Conservation (phyloP, 1,139 yeast species). For the Spathaspora sp. region DNA sequence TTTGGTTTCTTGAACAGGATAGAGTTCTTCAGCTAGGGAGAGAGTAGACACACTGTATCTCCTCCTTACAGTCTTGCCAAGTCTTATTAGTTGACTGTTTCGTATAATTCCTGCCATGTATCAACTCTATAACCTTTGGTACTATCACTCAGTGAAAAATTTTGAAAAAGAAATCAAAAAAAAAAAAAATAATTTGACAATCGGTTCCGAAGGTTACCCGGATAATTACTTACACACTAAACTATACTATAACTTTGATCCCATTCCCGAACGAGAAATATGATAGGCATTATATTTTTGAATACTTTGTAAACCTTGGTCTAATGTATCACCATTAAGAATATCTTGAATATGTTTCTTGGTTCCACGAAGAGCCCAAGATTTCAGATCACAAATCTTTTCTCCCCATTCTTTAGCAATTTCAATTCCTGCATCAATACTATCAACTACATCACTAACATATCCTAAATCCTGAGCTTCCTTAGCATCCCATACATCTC, state of each 20-base stretch:
- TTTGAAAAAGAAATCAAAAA: conserved; percentile 1
- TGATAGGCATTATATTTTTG: conserved; percentile 53
- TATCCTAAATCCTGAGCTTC: conserved; percentile 60
- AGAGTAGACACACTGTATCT: conserved; percentile 8
- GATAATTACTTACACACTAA: background rate
- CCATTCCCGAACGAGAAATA: conserved; percentile 22
- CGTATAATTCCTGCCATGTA: conserved; percentile 4
- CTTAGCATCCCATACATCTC: conserved; percentile 52
- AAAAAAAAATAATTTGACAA: background rate
- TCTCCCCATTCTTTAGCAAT: conserved; percentile 52
- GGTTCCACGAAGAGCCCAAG: conserved; percentile 68
- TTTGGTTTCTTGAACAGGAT: background rate
- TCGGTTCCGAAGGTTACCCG: background rate
- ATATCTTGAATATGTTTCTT: conserved; percentile 58
- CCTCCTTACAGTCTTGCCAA: background rate
- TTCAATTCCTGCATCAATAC: conserved; percentile 50
- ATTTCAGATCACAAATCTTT: conserved; percentile 47
- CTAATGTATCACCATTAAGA: conserved; percentile 43
- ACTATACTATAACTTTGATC: conserved; percentile 8
- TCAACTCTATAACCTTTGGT: background rate
- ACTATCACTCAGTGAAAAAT: background rate
- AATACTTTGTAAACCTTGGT: conserved; percentile 51
- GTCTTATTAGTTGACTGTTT: background rate
- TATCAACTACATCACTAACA: conserved; percentile 46
- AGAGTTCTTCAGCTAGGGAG: conserved; percentile 6